These are phyloP conservation scores for Cytospora piceicola DNA, from an alignment of 2,329 filamentous ascomycete genomes.

Conservation along the genomic window DNA sequence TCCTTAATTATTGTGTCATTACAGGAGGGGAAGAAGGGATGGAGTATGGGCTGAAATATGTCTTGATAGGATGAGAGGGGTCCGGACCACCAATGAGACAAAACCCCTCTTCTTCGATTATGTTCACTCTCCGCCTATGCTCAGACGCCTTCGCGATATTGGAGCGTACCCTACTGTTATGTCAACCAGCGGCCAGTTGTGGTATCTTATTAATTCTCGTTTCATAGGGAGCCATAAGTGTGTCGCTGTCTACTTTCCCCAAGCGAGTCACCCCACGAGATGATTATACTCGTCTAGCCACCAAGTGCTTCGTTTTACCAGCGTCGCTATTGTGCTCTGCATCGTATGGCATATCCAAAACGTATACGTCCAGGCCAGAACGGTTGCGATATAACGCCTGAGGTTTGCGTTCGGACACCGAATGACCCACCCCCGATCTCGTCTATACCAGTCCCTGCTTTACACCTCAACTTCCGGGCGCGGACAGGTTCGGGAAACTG, in stretches of 20 bases:
- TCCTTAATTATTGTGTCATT: no score
- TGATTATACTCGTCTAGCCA: background rate
- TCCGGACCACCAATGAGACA: background rate
- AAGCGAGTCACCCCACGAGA: background rate
- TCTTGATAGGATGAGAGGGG: background rate
- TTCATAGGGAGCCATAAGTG: background rate
- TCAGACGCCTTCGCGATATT: background rate
- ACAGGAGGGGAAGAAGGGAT: no score
- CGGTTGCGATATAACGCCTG: background rate
- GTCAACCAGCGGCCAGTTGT: background rate
- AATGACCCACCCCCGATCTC: background rate
- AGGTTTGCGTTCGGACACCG: background rate
- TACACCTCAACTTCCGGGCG: background rate
- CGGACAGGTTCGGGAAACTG: background rate
- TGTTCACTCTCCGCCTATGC: background rate
- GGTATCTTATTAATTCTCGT: no score
- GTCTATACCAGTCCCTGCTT: background rate
- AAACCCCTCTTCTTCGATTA: background rate
- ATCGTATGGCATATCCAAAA: background rate
- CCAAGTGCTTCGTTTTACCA: background rate
- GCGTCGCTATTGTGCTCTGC: background rate
- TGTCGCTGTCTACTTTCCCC: background rate
- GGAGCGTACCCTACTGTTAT: background rate
- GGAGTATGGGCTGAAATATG: background rate
- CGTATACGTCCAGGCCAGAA: background rate